Percentiles rank a stretch among this genome's conserved stretches.
These are phyloP conservation scores for Oryza nivara DNA, from an alignment of 176 grass and related monocot genomes.

Conservation along the genomic window DNA sequence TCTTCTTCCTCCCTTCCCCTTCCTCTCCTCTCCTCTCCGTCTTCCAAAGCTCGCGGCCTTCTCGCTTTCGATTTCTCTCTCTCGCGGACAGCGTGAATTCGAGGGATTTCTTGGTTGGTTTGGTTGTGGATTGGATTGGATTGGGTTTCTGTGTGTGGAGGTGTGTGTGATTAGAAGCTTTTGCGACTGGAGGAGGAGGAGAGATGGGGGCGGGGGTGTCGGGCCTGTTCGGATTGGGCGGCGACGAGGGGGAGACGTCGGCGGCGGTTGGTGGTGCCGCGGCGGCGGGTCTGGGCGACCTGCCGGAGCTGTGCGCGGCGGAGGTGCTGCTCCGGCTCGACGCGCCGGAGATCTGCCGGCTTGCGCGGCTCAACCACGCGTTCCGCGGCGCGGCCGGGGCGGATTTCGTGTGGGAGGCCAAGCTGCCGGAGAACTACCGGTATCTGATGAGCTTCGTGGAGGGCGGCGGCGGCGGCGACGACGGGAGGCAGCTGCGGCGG, in stretches of 20 bases:
- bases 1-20: neutral
- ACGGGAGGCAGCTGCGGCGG: slow-evolving; percentile 26
- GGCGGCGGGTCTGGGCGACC: slow-evolving; percentile 66
- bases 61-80: neutral
- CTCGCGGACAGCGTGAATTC: neutral
- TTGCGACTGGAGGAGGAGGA: slow-evolving; percentile 57
- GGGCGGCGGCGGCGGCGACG: slow-evolving; percentile 34
- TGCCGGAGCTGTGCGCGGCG: slow-evolving; percentile 85
- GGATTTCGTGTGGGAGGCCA: slow-evolving; percentile 88
- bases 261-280: neutral
- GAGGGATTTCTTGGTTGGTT: slow-evolving; percentile 24
- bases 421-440: slow-evolving; percentile 80
- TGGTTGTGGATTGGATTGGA: neutral
- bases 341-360: slow-evolving; percentile 77
- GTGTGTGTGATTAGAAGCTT: neutral
- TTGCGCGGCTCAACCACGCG: slow-evolving; percentile 65
- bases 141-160: neutral
- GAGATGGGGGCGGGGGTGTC: slow-evolving; percentile 80
- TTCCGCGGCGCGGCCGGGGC: slow-evolving; percentile 78
- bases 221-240: slow-evolving; percentile 51
- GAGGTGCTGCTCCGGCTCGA: slow-evolving; percentile 70
- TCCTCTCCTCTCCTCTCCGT: neutral
- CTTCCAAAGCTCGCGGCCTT: neutral
- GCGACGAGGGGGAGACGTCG: neutral
- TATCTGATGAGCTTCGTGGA: slow-evolving; percentile 67